phyloP scores from a whole-genome alignment of 2,329 filamentous ascomycete genomes.

The Arthrobotrys sphaeroides region DNA sequence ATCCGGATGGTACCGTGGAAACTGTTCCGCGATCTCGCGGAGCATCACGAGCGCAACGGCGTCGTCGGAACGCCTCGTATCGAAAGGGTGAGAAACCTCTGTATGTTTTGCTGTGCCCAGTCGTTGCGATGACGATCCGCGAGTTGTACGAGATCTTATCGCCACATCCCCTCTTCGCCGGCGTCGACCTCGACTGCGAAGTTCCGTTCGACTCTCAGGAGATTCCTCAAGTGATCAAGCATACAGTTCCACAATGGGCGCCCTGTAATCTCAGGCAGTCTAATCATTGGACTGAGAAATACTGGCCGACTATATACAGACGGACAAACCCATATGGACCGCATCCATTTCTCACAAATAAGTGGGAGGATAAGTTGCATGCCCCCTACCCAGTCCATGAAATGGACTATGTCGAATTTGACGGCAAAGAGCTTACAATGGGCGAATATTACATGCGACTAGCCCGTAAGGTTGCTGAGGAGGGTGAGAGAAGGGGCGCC shows the following conservation, averaged over 20 bases:
- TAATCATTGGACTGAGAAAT: slow-evolving; percentile 75
- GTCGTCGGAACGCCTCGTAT: slow-evolving; percentile 45
- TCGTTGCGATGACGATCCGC: slow-evolving; percentile 66
- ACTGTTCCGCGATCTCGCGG: slow-evolving; percentile 59
- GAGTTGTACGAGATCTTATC: slow-evolving; percentile 66
- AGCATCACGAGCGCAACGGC: slow-evolving; percentile 40
- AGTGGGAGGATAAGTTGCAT: slow-evolving; percentile 45
- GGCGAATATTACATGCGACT: slow-evolving; percentile 74
- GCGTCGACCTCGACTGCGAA: slow-evolving; percentile 58
- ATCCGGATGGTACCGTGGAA: slow-evolving; percentile 60
- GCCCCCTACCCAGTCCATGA: slow-evolving; percentile 21
- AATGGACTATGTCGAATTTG: slow-evolving; percentile 64
- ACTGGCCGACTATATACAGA: slow-evolving; percentile 86
- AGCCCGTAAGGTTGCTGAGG: slow-evolving; percentile 71
- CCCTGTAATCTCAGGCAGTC: slow-evolving; percentile 81
- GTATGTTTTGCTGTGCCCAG: slow-evolving; percentile 67
- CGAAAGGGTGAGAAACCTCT: slow-evolving; percentile 59
- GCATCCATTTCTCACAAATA: slow-evolving; percentile 75
- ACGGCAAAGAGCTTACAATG: slow-evolving; percentile 73
- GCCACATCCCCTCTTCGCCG: slow-evolving; percentile 60
- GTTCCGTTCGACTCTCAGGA: slow-evolving; percentile 60
- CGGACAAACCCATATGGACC: slow-evolving; percentile 88
- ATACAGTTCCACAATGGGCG: slow-evolving; percentile 76
- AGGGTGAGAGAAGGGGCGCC: slow-evolving; percentile 68
- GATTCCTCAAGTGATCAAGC: slow-evolving; percentile 68